Evolutionary conservation across 768 basidiomycete genomes (phyloP).

Genomic region (Boletus vermiculosoides): DNA sequence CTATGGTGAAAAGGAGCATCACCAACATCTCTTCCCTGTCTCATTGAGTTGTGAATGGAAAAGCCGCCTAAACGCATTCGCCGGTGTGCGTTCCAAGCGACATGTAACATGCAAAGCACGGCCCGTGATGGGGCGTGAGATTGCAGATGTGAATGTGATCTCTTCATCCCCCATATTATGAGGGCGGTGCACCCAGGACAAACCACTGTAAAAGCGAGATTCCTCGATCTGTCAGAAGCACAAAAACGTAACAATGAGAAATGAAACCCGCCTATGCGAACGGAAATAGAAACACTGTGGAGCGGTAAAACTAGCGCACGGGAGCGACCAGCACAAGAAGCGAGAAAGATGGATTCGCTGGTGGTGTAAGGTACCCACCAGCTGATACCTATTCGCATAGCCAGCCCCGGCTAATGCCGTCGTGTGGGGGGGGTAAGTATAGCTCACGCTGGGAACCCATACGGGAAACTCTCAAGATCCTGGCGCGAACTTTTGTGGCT

Average conservation of each 20-base stretch:
- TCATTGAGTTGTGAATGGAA: neutral
- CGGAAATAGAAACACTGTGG: neutral
- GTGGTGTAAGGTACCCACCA: neutral
- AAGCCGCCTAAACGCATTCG: neutral
- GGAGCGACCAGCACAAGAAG: too few species aligned
- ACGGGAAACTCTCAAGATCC: neutral
- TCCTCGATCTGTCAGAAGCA: neutral
- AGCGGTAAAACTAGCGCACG: neutral
- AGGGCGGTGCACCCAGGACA: neutral
- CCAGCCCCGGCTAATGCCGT: too few species aligned
- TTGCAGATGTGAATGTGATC: neutral
- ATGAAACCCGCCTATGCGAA: neutral
- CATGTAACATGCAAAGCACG: neutral
- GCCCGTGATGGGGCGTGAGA: neutral
- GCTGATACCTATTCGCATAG: too few species aligned
- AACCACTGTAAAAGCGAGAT: neutral
- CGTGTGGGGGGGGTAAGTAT: too few species aligned
- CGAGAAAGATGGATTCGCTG: neutral
- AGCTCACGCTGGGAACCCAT: neutral
- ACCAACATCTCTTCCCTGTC: neutral
- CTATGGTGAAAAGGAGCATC: neutral
- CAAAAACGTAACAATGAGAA: neutral
- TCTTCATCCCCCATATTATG: too few species aligned
- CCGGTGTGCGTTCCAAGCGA: too few species aligned
- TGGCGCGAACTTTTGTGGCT: neutral